Conservation (phyloP, 1,284 basidiomycete species). For the Cryptococcus hybrid region DNA sequence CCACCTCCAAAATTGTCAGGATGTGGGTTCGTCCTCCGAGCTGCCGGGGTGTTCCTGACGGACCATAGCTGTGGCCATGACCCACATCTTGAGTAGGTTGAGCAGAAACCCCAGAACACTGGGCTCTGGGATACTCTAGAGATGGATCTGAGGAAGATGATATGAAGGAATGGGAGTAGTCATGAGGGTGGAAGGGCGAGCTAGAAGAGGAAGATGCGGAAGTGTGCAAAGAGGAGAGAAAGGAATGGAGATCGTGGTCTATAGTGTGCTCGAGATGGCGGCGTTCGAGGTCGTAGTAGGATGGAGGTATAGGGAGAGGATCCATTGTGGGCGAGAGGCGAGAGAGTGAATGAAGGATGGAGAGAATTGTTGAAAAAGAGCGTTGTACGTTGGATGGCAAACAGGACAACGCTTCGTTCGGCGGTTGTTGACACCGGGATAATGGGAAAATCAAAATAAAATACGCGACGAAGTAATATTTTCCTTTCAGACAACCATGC, state of each 20-base stretch:
- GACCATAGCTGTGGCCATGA: slow-evolving; percentile 11
- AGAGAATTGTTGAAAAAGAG: neutral
- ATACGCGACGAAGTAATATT: neutral
- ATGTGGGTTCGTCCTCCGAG: neutral
- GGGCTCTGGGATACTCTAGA: slow-evolving; percentile 25
- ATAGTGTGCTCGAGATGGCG: slow-evolving; percentile 45
- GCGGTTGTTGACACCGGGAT: neutral
- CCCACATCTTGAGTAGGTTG: slow-evolving; percentile 6
- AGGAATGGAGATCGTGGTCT: slow-evolving; percentile 43
- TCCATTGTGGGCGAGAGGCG: slow-evolving; percentile 21
- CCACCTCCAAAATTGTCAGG: slow-evolving; percentile 7
- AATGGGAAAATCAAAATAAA: neutral
- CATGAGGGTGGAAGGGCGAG: neutral
- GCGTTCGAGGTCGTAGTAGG: slow-evolving; percentile 41
- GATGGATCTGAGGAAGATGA: slow-evolving; percentile 17
- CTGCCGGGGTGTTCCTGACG: slow-evolving; percentile 24
- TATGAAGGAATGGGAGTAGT: slow-evolving; percentile 16
- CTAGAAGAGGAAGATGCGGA: slow-evolving; percentile 9
- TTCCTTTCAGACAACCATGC: no score
- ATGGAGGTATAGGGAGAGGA: slow-evolving; percentile 45
- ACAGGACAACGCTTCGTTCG: neutral
- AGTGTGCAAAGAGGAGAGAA: slow-evolving; percentile 17
- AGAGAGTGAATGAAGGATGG: neutral
- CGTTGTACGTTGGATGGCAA: neutral
- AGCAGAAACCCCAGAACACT: slow-evolving; percentile 6